A percentile compares a stretch with the other conserved stretches of the same genome.
Evolutionary conservation across 2,329 filamentous ascomycete genomes (phyloP).

Genomic region (Phialemonium atrogriseum): DNA sequence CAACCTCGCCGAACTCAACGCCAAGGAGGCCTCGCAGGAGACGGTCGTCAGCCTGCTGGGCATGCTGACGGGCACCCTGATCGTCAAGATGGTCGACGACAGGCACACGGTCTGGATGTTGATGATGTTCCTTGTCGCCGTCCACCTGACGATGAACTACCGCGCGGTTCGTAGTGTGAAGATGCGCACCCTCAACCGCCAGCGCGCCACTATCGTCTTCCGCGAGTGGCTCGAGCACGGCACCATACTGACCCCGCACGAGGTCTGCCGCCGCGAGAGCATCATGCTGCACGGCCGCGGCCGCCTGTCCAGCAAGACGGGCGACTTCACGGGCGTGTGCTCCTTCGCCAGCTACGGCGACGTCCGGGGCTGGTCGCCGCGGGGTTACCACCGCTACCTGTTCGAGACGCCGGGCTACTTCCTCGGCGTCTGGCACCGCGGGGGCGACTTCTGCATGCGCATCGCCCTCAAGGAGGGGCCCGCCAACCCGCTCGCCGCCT

Average conservation of each 20-base stretch:
- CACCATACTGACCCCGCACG: constrained; percentile 50
- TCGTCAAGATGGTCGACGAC: constrained; percentile 68
- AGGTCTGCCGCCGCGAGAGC: constrained; percentile 57
- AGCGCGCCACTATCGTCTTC: constrained; percentile 75
- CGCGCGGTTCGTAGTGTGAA: constrained; percentile 74
- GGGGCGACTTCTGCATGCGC: constrained; percentile 41
- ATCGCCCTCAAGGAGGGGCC: constrained; percentile 51
- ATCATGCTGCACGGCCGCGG: constrained; percentile 49
- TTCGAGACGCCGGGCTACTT: constrained; percentile 46
- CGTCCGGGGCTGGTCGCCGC: constrained; percentile 19
- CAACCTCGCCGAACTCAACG: constrained; percentile 89
- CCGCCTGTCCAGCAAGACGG: constrained; percentile 31
- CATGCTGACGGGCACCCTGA: constrained; percentile 73
- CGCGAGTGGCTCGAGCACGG: constrained; percentile 43
- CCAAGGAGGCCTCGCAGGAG: constrained; percentile 91
- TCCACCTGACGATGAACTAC: constrained; percentile 82
- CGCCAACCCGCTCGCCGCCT: constrained; percentile 24
- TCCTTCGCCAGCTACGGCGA: constrained; percentile 31
- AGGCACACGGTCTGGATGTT: constrained; percentile 64
- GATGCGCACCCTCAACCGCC: constrained; percentile 77
- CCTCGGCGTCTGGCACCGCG: constrained; percentile 43
- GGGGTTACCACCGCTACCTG: constrained; percentile 24
- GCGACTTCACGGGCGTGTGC: constrained; percentile 23
- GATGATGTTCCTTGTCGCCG: constrained; percentile 61
- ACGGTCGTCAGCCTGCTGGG: constrained; percentile 85